Conservation (phyloP, 148 eudicot species). For the Cornus kousa region DNA sequence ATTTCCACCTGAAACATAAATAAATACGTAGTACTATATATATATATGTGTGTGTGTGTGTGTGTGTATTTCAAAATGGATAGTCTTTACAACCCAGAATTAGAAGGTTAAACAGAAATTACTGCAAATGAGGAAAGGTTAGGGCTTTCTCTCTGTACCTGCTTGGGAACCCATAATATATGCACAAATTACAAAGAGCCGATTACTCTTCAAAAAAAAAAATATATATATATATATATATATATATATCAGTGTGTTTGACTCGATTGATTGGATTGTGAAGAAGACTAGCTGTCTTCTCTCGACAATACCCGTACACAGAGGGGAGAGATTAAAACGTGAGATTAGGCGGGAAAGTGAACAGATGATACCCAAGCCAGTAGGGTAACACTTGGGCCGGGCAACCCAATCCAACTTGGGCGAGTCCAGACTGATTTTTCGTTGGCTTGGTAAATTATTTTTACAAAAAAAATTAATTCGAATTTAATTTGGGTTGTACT, state of each 20-base stretch:
- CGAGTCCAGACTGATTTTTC: too few species aligned
- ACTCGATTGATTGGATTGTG: neutral
- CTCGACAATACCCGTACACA: neutral
- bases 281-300: neutral
- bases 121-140: neutral
- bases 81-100: neutral
- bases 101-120: neutral
- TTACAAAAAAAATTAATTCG: too few species aligned
- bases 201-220: too few species aligned
- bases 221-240: too few species aligned
- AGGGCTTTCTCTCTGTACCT: conserved; percentile 4
- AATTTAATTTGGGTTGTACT: too few species aligned
- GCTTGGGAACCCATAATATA: conserved; percentile 2
- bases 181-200: neutral
- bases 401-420: too few species aligned
- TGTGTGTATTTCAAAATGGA: too few species aligned
- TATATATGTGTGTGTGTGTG: too few species aligned
- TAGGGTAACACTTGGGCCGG: too few species aligned
- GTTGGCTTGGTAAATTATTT: too few species aligned
- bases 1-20: conserved; percentile 10
- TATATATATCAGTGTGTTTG: too few species aligned
- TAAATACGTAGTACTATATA: neutral
- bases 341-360: neutral
- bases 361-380: neutral
- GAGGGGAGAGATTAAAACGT: conserved; percentile 9